Base-by-base conservation (phyloP, 1,284 basidiomycete species). In the Pseudozyma sp. region DNA sequence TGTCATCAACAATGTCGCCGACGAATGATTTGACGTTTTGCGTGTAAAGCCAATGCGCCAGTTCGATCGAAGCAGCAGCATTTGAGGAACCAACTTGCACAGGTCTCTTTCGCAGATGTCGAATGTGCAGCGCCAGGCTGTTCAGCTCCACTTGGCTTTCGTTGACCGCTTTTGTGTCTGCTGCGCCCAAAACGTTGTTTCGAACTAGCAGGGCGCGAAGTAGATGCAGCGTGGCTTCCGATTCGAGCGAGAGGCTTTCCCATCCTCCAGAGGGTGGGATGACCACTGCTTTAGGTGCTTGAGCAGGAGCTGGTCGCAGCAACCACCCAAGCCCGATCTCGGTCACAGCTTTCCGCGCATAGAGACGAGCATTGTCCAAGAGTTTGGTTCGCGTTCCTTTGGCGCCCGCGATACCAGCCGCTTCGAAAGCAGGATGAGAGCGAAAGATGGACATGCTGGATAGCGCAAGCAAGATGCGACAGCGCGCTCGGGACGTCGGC, bases 311-410 rank as follows among this genome's bases (percentile, higher is more conserved):
- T 0, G 61, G 54, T 49, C 58, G 64, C 33, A 79, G 58, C 24
- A 78, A n/a, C 62, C 57, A 67, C 7, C 56, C 60, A 3, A 78
- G 60, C 10, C 76, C 77, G n/a, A 76, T 67, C 59, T 79, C 77
- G 30, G 54, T 62, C 31, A 76, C 53, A 3, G 66, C 76, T 49
- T 77, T 78, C 16, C 77, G 59, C 6, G 68, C 69, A 42, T 76
- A 79, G 5, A 76, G 44, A n/a, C 77, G 50, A 4, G 71, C 71
- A 30, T 77, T 78, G 60, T 79, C 75, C 14, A 75, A 35, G 16
- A 79, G 54, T 40, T 67, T 75, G 47, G 0, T 40, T 14, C 65
- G 64, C 4, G 64, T 75, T 5, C 67, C 71, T n/a, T 51, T 58
- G 11, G 67, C 71, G 0, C 67, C 67, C 16, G 55, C 50, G 13